Conservation (phyloP, 2,329 filamentous ascomycete genomes). For the Proliferodiscus dingleyae region DNA sequence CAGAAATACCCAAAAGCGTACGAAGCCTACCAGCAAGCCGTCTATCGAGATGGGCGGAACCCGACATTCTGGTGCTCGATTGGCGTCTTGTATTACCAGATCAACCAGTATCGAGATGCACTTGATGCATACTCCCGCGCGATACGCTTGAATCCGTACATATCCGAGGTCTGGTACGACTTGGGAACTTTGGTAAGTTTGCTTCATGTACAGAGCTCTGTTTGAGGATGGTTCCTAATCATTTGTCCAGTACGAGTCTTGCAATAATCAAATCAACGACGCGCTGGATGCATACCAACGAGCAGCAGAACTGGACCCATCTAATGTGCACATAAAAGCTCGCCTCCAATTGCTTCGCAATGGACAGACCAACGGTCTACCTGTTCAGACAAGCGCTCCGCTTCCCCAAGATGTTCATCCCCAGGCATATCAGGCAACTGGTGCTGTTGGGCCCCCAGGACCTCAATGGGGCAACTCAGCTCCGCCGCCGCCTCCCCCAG, state of each 20-base stretch:
- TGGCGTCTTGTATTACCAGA: conserved; percentile 97
- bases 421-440: conserved; percentile 81
- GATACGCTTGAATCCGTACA: conserved; percentile 94
- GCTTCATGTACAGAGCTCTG: conserved; percentile 19
- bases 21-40: conserved; percentile 96
- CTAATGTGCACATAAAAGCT: conserved; percentile 93
- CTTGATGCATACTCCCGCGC: conserved; percentile 96
- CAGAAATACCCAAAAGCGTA: conserved; percentile 99
- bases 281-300: conserved; percentile 93
- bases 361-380: conserved; percentile 67
- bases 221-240: conserved; percentile 23
- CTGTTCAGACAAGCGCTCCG: conserved; percentile 70
- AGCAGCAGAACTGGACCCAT: conserved; percentile 88
- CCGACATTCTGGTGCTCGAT: conserved; percentile 99
- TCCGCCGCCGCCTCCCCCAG: conserved; percentile 57
- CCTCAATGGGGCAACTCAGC: conserved; percentile 84
- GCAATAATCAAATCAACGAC: conserved; percentile 97
- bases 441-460: conserved; percentile 75
- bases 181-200: conserved; percentile 82
- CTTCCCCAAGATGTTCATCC: conserved; percentile 94
- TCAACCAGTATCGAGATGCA: conserved; percentile 98
- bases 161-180: conserved; percentile 99
- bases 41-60: conserved; percentile 95
- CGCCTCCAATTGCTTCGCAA: conserved; percentile 83
- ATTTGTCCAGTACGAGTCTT: conserved; percentile 77